Conservation (phyloP, 1,139 yeast genomes). For the Meyerozyma carpophila region DNA sequence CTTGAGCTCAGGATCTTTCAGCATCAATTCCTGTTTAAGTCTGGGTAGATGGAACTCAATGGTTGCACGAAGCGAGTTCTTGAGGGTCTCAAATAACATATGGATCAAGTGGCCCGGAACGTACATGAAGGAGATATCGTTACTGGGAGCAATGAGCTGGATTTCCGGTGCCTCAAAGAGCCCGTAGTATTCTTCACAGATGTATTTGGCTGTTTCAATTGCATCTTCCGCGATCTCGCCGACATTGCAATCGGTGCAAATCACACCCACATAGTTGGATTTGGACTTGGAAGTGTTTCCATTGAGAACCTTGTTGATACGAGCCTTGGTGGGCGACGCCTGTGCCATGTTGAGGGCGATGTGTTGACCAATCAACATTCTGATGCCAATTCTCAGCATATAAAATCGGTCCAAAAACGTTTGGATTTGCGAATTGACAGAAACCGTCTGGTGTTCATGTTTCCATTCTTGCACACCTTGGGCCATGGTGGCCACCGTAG, state of each 20-base stretch:
- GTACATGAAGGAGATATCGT: constrained; percentile 69
- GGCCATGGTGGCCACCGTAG: constrained; percentile 90
- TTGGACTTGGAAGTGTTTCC: constrained; percentile 26
- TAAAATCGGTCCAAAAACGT: constrained; percentile 77
- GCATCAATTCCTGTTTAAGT: constrained; percentile 32
- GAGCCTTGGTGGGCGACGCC: constrained; percentile 38
- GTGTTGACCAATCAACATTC: constrained; percentile 88
- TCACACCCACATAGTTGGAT: constrained; percentile 70
- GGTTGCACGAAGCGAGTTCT: constrained; percentile 79
- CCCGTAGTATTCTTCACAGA: constrained; percentile 85
- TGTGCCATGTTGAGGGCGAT: constrained; percentile 74
- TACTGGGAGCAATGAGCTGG: constrained; percentile 65
- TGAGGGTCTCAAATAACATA: constrained; percentile 80
- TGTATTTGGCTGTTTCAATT: constrained; percentile 78
- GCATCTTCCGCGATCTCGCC: constrained; percentile 80
- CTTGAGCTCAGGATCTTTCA: constrained; percentile 38
- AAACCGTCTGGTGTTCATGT: constrained; percentile 40
- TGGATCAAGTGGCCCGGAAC: constrained; percentile 89
- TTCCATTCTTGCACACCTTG: constrained; percentile 94
- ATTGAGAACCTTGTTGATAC: constrained; percentile 30
- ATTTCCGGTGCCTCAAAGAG: constrained; percentile 78
- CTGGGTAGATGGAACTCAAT: constrained; percentile 63
- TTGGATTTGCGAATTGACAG: constrained; percentile 62
- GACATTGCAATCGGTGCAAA: constrained; percentile 75
- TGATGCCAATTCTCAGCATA: constrained; percentile 81